Conservation (phyloP, 805 yeast genomes). For the Pichia membranifaciens region DNA sequence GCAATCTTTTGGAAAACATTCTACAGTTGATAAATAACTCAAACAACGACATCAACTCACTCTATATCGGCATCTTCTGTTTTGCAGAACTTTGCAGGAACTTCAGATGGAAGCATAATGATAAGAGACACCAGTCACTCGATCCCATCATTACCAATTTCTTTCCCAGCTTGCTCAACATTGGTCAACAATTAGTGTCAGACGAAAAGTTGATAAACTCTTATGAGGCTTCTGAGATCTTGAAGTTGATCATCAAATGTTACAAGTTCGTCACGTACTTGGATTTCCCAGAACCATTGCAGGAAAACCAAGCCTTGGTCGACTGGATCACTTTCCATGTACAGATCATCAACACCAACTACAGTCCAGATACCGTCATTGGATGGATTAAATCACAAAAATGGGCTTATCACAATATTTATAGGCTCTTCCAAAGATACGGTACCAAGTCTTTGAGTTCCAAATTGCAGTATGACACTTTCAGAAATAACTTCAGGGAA, state of each 20-base stretch:
- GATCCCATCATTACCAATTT: conserved; percentile 56
- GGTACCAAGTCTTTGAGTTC: conserved; percentile 44
- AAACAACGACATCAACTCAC: conserved; percentile 32
- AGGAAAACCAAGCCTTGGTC: conserved; percentile 44
- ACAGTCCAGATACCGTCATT: conserved; percentile 50
- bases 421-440: conserved; percentile 65
- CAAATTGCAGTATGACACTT: conserved; percentile 54
- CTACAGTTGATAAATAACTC: conserved; percentile 39
- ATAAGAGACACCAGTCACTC: conserved; percentile 42
- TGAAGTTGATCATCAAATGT: conserved; percentile 67
- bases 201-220: conserved; percentile 27
- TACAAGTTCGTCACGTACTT: conserved; percentile 77
- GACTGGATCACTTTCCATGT: conserved; percentile 80
- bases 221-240: conserved; percentile 55
- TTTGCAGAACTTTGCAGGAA: conserved; percentile 69
- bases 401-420: conserved; percentile 81
- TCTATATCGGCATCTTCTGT: conserved; percentile 68
- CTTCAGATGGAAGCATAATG: conserved; percentile 70
- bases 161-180: conserved; percentile 62
- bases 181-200: conserved; percentile 51
- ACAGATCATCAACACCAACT: conserved; percentile 50
- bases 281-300: conserved; percentile 68
- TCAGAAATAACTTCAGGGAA: conserved; percentile 46
- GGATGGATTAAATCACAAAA: conserved; percentile 76
- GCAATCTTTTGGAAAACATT: conserved; percentile 45